Base-by-base conservation (phyloP, 805 yeast genomes). In the Nakazawaea populi region DNA sequence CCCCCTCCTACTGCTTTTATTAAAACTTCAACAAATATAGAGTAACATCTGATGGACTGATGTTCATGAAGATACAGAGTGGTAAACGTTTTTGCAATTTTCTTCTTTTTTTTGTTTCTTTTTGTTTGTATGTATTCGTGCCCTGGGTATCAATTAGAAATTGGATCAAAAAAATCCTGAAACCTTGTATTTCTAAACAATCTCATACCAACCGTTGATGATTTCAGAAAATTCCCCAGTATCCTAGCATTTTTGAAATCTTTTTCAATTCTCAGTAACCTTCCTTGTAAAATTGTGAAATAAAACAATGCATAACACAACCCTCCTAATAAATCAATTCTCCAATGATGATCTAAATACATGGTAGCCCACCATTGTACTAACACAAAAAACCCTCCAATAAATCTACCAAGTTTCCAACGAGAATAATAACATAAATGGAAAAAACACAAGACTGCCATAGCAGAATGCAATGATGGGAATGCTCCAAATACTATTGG, bases 401-500 rank as follows among this genome's bases (percentile, higher is more conserved):
- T 55, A 5, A 69, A 14, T 54, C 70, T 72, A 31, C 71, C 62
- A 1, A 56, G 38, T 6, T 59, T 55, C 70, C 72, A 70, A 28
- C 66, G 61, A 3, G 75, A 57, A 58, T 74, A 71, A 59, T 69
- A 68, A 30, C 68, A 56, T n/a, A 74, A 61, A 52, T 71, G 75
- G 51, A 75, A 67, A 54, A 77, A 75, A 52, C 72, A 72, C 44
- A 75, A 59, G 34, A 79, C 74, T 0, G 87, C 86, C 79, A 82
- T 81, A 27, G 88, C 85, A 3, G 82, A 74, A 60, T 83, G 89
- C 44, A 82, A 61, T 1, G 87, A 84, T 7, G 94, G 85, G 58
- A 79, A 72, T 1, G 97, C 97, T 30, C 86, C 89, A 69, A 85
- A 85, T 34, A 82, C 88, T 45, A 82, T 82, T 4, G 89, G 89